phyloP scores from a whole-genome alignment of 2,329 filamentous ascomycete genomes.

The Fusarium burgessii region DNA sequence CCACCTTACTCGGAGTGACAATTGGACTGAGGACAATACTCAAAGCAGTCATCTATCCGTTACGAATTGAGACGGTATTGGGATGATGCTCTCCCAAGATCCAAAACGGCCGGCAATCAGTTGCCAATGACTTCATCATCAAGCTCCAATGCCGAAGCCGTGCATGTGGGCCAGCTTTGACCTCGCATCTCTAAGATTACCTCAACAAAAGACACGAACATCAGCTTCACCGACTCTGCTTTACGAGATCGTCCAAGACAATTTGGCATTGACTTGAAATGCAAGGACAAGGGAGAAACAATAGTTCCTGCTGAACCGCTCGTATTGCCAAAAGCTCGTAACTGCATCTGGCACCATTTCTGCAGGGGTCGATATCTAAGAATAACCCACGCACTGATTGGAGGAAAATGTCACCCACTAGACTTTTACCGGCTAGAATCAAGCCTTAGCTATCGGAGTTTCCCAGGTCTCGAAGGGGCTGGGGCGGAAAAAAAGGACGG shows the following conservation, averaged over 20 bases:
- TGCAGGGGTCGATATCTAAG: not conserved
- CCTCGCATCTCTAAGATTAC: not conserved
- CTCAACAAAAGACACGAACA: not conserved
- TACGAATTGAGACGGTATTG: not conserved
- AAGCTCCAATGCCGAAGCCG: not conserved
- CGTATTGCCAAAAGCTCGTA: conserved; percentile 20
- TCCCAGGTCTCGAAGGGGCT: conserved; percentile 8
- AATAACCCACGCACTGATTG: conserved; percentile 4
- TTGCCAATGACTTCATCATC: not conserved
- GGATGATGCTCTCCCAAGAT: not conserved
- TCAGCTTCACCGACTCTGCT: conserved; percentile 10
- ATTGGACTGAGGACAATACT: rapidly evolving
- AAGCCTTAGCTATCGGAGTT: not conserved
- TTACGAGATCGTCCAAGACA: conserved; percentile 15
- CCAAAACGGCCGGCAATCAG: no score
- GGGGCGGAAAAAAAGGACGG: not conserved
- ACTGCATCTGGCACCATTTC: not conserved
- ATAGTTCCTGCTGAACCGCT: not conserved
- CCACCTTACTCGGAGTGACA: rapidly evolving
- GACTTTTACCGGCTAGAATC: not conserved
- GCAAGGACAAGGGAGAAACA: not conserved
- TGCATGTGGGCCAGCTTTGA: not conserved
- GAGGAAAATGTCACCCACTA: rapidly evolving
- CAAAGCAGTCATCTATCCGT: no score
- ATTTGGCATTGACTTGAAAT: not conserved